phyloP scores from a whole-genome alignment of 768 basidiomycete genomes.

The Mycena belliarum region DNA sequence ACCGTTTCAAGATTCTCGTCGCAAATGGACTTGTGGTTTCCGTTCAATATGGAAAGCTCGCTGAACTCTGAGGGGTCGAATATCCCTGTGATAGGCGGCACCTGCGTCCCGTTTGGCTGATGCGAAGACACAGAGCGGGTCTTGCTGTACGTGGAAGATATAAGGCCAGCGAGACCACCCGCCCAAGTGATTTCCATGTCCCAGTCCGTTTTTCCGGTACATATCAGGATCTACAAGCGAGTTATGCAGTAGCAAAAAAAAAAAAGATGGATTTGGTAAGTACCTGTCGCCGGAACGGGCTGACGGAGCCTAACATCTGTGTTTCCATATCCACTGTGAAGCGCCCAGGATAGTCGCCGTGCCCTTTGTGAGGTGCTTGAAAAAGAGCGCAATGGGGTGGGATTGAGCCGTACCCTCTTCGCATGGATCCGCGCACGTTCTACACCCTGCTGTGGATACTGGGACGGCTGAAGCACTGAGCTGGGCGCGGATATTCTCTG shows the following conservation, averaged over 20 bases:
- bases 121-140: conserved; percentile 20
- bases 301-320: conserved; percentile 81
- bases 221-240: conserved; percentile 70
- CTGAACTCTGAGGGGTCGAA: conserved; percentile 57
- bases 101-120: conserved; percentile 2
- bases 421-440: conserved; percentile 75
- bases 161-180: conserved; percentile 60
- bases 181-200: conserved; percentile 75
- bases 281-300: conserved; percentile 83
- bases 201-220: conserved; percentile 91
- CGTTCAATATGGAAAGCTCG: conserved; percentile 75
- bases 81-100: conserved; percentile 49
- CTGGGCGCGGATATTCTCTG: conserved; percentile 44
- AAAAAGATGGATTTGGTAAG: background rate
- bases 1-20: conserved; percentile 71
- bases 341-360: conserved; percentile 66
- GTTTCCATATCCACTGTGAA: conserved; percentile 81
- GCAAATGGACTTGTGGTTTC: conserved; percentile 73
- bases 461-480: conserved; percentile 64
- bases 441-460: conserved; percentile 66
- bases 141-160: conserved; percentile 24
- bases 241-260: background rate
- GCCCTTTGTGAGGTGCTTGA: conserved; percentile 44
- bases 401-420: conserved; percentile 75
- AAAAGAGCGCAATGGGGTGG: too few relatives aligned